Evolutionary conservation across 2,329 filamentous ascomycete species (phyloP).

Genomic region (Ampelomyces quisqualis): DNA sequence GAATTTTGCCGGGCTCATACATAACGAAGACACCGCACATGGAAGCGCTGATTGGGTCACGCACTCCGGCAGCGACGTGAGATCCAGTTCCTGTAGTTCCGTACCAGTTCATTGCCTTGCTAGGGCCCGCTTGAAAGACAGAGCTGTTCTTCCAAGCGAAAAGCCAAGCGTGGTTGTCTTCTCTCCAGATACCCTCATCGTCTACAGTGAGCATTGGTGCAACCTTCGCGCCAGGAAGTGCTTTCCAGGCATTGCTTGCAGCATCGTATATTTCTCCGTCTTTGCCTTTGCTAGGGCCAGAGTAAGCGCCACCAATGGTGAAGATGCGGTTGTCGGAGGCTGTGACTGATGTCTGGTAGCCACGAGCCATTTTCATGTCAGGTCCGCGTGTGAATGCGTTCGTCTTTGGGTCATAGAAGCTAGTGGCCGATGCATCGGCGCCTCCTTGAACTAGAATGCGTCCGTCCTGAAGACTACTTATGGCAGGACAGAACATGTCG

Average conservation of each 20-base stretch:
- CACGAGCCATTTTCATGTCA: conserved; percentile 26
- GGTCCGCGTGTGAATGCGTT: conserved; percentile 21
- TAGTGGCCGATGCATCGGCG: conserved; percentile 24
- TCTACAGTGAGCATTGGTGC: conserved; percentile 56
- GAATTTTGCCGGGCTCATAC: conserved; percentile 31
- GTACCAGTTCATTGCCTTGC: conserved; percentile 50
- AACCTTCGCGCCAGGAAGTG: conserved; percentile 48
- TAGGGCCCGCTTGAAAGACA: conserved; percentile 59
- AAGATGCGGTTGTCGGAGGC: conserved; percentile 25
- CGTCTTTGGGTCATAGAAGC: conserved; percentile 23
- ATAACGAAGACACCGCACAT: conserved; percentile 31
- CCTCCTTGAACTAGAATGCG: conserved; percentile 28
- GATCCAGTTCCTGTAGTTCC: conserved; percentile 21
- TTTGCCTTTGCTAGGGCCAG: conserved; percentile 23
- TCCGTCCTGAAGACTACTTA: conserved; percentile 27
- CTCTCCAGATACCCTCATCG: conserved; percentile 46
- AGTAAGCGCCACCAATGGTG: conserved; percentile 31
- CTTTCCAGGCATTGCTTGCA: conserved; percentile 50
- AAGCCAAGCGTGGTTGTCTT: conserved; percentile 59
- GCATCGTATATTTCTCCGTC: conserved; percentile 43
- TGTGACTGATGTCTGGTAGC: conserved; percentile 25
- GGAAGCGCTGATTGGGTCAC: conserved; percentile 20
- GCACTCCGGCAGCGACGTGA: conserved; percentile 19
- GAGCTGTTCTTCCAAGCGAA: conserved; percentile 52
- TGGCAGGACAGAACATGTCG: conserved; percentile 33